Conservation (phyloP, 805 yeast species). For the Osmozyma mogii region DNA sequence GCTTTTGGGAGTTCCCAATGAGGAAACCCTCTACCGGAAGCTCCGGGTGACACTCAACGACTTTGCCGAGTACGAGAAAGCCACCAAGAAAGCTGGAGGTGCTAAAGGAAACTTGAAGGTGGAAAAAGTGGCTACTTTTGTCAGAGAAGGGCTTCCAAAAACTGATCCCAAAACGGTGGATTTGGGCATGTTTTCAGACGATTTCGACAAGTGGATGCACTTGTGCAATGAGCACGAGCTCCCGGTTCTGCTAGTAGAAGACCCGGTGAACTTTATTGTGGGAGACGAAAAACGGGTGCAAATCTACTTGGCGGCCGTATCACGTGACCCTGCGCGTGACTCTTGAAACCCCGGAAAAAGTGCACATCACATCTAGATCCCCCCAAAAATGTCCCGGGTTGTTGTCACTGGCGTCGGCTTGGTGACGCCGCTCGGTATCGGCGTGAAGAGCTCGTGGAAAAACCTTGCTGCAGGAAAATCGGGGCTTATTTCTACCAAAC, state of each 20-base stretch:
- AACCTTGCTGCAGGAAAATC: constrained; percentile 43
- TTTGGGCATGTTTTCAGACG: constrained; percentile 1
- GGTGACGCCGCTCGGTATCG: constrained; percentile 80
- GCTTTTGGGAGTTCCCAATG: constrained; percentile 6
- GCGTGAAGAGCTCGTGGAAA: constrained; percentile 47
- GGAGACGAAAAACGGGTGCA: constrained; percentile 33
- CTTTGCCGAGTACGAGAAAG: constrained; percentile 20
- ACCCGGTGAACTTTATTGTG: constrained; percentile 27
- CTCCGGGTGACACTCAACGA: constrained; percentile 22
- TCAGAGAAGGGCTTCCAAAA: constrained; percentile 3
- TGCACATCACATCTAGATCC: not conserved
- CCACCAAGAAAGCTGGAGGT: constrained; percentile 12
- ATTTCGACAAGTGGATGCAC: constrained; percentile 24
- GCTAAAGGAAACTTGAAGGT: constrained; percentile 23
- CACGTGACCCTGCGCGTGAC: too few relatives aligned
- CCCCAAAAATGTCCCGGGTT: constrained; percentile 41
- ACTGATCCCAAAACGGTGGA: not conserved
- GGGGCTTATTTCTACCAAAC: constrained; percentile 51
- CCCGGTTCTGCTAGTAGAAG: constrained; percentile 16
- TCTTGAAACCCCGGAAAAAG: too few relatives aligned
- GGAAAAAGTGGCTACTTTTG: constrained; percentile 17
- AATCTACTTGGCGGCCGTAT: constrained; percentile 12
- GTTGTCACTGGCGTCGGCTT: constrained; percentile 91
- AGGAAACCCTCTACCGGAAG: constrained; percentile 18
- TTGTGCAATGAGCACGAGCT: constrained; percentile 17